Evolutionary conservation across 176 grass and related monocot species (phyloP), one percentile per base, ranked within the genome.

Genomic region (Oryza meridionalis): DNA sequence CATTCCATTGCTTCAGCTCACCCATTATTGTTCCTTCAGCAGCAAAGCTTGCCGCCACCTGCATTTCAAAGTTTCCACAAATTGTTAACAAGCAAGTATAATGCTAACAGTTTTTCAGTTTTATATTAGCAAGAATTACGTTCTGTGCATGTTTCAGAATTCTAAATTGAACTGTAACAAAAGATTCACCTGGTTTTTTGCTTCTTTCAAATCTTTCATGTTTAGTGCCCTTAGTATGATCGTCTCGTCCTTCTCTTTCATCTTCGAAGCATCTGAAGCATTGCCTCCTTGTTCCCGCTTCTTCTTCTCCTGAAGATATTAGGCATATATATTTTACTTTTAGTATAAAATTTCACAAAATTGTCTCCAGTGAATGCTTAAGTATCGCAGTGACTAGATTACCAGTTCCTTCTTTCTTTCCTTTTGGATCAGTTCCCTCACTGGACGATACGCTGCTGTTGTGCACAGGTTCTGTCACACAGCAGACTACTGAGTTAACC

Each of bases 1-100:
- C 93, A 43, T 99, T 99, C 96, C 96, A 99, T 82, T 99, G 93
- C 89, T 78, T 92, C 80, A 99, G 71, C 77, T 99, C 96, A 4
- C 86, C 59, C 96, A 99, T 99, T 82, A 96, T 84, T 24, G 96
- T 75, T 12, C 96, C 93, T 90, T 96, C 96, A 0, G 81, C 50
- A 42, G 96, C 78, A 47, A 94, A 95, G 75, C 96, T 96, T 58
- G 96, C 91, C 25, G 96, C 93, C 21, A 96, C 93, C 93, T 99
- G 90, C 62, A 85, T 80, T 81, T 73, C 6, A 45, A 73, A 78
- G 71, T 90, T 90, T 86, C 24, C 32, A 12, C 11, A 14, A 55
- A 15, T n/a, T 16, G 45, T 69, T 75, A 80, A 58, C 65, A 70
- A 70, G 9, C 65, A 70, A 70, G 9, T 47, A 49, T 8, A 33